These are phyloP conservation scores for Sphagnurus paluster DNA, from an alignment of 1,284 basidiomycete species.

Conservation along the genomic window DNA sequence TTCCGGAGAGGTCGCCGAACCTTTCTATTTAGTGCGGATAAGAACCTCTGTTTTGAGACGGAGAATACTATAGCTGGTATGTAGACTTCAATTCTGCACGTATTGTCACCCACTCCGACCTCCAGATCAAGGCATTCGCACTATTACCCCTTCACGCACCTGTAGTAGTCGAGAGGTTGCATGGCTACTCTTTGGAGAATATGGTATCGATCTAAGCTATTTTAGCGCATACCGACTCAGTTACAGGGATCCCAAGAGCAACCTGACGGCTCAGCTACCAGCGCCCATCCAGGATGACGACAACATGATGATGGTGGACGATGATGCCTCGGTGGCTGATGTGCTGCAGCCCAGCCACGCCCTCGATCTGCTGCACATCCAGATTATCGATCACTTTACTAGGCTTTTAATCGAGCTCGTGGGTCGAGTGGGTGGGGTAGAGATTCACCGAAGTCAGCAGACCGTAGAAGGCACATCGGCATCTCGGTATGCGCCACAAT, in stretches of 20 bases:
- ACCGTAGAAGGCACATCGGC: conserved; percentile 25
- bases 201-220: conserved; percentile 27
- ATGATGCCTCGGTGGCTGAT: conserved; percentile 34
- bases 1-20: conserved; percentile 45
- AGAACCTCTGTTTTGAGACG: conserved; percentile 57
- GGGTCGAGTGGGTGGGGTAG: conserved; percentile 49
- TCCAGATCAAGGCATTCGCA: conserved; percentile 28
- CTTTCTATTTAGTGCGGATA: conserved; percentile 63
- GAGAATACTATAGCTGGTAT: conserved; percentile 32
- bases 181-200: conserved; percentile 36
- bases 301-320: conserved; percentile 64
- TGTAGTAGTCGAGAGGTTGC: conserved; percentile 49
- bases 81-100: neutral
- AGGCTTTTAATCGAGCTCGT: conserved; percentile 59
- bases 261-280: conserved; percentile 9
- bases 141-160: conserved; percentile 32
- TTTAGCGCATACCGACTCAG: conserved; percentile 38
- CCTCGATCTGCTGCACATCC: conserved; percentile 64
- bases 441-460: conserved; percentile 32
- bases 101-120: neutral
- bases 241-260: conserved; percentile 31
- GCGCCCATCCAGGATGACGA: conserved; percentile 37
- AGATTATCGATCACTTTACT: conserved; percentile 69
- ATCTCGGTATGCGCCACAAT: conserved; percentile 59
- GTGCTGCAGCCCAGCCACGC: conserved; percentile 49